These are phyloP conservation scores for Xerocomellus dryophilus DNA, from an alignment of 768 basidiomycete genomes.

Conservation along the genomic window DNA sequence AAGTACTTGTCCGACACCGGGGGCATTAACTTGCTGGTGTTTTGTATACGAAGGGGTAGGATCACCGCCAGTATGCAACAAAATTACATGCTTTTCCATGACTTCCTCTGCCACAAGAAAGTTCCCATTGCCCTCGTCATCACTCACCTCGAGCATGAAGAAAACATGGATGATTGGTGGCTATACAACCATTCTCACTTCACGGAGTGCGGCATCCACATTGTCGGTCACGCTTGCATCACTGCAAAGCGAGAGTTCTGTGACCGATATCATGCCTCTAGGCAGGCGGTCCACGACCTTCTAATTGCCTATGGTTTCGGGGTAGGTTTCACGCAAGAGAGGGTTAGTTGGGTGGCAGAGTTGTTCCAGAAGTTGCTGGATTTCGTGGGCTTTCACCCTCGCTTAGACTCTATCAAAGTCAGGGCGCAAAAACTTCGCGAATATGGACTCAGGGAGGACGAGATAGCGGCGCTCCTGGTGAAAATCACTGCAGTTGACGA, in stretches of 20 bases:
- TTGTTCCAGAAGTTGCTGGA: slow-evolving; percentile 25
- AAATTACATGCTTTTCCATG: slow-evolving; percentile 34
- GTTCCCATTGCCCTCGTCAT: slow-evolving; percentile 31
- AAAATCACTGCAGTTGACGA: slow-evolving; percentile 24
- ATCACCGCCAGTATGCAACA: slow-evolving; percentile 27
- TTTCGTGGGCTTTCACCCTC: slow-evolving; percentile 21
- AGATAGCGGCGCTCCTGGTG: slow-evolving; percentile 16
- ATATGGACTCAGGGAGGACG: slow-evolving; percentile 25
- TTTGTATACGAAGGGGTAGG: slow-evolving; percentile 35
- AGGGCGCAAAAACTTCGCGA: slow-evolving; percentile 26
- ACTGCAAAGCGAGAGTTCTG: slow-evolving; percentile 32
- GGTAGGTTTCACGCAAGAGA: slow-evolving; percentile 20
- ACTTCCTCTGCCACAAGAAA: slow-evolving; percentile 33
- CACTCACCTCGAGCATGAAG: slow-evolving; percentile 36
- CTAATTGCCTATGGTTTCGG: slow-evolving; percentile 18
- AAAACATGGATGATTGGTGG: slow-evolving; percentile 39
- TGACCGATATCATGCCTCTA: slow-evolving; percentile 25
- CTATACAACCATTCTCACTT: slow-evolving; percentile 24
- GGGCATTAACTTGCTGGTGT: slow-evolving; percentile 42
- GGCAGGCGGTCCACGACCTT: slow-evolving; percentile 22
- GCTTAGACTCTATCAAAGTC: slow-evolving; percentile 19
- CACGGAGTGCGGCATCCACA: slow-evolving; percentile 18
- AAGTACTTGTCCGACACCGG: slow-evolving; percentile 26
- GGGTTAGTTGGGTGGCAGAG: slow-evolving; percentile 23
- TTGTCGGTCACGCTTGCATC: slow-evolving; percentile 32